A percentile compares a stretch with the other conserved stretches of the same genome.
Conservation (phyloP, 169 alveolate genomes). For the Eimeria zaria region DNA sequence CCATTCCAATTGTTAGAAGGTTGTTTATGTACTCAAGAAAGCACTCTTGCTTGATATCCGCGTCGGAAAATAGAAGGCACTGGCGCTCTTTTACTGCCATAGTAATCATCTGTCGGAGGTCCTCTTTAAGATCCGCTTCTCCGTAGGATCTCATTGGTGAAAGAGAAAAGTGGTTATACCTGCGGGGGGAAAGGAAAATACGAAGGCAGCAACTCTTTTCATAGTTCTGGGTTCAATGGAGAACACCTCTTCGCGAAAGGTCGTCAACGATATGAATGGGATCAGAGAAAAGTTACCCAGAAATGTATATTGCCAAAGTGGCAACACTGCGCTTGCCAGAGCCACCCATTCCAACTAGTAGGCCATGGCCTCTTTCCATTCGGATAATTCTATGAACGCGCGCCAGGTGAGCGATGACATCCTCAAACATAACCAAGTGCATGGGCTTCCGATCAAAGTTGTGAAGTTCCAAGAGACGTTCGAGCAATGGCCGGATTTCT, state of each 20-base stretch:
- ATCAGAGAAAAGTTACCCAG: constrained; percentile 88
- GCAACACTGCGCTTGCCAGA: constrained; percentile 98
- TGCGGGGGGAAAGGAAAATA: constrained; percentile 50
- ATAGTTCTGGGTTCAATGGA: background rate
- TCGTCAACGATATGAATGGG: background rate
- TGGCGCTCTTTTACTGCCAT: constrained; percentile 91
- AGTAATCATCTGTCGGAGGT: constrained; percentile 93
- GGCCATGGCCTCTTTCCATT: constrained; percentile 97
- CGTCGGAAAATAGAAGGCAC: constrained; percentile 95
- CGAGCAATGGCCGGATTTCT: constrained; percentile 92
- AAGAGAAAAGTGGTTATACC: constrained; percentile 94
- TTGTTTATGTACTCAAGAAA: constrained; percentile 96
- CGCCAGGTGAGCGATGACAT: constrained; percentile 97
- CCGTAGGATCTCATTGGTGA: constrained; percentile 94
- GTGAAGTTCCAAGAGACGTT: constrained; percentile 94
- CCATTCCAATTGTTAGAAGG: constrained; percentile 95
- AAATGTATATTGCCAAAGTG: constrained; percentile 95
- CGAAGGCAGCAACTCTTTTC: background rate
- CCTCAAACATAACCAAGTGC: constrained; percentile 97
- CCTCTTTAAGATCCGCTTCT: constrained; percentile 96
- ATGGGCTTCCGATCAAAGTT: constrained; percentile 94
- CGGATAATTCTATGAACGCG: constrained; percentile 97
- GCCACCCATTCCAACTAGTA: constrained; percentile 99
- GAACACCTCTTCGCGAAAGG: background rate
- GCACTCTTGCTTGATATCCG: constrained; percentile 96